Evolutionary conservation across 768 basidiomycete genomes (phyloP).

Genomic region (Polyporus arcularius): DNA sequence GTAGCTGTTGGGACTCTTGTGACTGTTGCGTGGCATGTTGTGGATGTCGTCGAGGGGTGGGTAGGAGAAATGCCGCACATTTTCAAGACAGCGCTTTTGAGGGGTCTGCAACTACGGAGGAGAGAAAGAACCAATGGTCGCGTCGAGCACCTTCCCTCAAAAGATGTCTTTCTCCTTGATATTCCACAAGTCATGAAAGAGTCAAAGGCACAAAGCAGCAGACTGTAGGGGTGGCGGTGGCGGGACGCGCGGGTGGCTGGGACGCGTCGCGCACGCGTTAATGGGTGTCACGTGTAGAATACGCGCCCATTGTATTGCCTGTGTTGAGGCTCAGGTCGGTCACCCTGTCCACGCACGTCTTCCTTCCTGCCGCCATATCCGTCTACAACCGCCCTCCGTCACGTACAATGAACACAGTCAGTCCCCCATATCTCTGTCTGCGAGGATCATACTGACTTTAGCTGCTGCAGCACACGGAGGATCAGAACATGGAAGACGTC

Average conservation of each 20-base stretch:
- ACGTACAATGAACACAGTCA: slow-evolving; percentile 19
- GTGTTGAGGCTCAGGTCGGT: slow-evolving; percentile 1
- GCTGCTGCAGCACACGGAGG: slow-evolving; percentile 14
- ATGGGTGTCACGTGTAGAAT: slow-evolving; percentile 3
- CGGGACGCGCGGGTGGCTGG: background rate
- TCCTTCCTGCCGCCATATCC: background rate
- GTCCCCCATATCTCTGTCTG: background rate
- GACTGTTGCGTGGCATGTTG: no score
- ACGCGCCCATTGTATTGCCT: background rate
- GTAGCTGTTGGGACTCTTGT: no score
- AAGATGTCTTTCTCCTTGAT: background rate
- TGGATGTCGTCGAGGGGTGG: no score
- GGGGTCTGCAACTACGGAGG: background rate
- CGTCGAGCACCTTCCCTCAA: no score
- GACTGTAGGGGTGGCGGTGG: background rate
- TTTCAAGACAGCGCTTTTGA: background rate
- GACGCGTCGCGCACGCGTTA: slow-evolving; percentile 10
- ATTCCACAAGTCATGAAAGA: no score
- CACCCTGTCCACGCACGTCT: slow-evolving; percentile 3
- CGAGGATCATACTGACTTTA: background rate
- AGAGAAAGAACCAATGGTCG: background rate
- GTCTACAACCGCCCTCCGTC: background rate
- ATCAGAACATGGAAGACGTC: slow-evolving; percentile 27
- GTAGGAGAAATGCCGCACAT: no score
- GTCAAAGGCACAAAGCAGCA: background rate